Base-by-base conservation (phyloP, 2,329 filamentous ascomycete genomes). In the Hypomyces perniciosus region DNA sequence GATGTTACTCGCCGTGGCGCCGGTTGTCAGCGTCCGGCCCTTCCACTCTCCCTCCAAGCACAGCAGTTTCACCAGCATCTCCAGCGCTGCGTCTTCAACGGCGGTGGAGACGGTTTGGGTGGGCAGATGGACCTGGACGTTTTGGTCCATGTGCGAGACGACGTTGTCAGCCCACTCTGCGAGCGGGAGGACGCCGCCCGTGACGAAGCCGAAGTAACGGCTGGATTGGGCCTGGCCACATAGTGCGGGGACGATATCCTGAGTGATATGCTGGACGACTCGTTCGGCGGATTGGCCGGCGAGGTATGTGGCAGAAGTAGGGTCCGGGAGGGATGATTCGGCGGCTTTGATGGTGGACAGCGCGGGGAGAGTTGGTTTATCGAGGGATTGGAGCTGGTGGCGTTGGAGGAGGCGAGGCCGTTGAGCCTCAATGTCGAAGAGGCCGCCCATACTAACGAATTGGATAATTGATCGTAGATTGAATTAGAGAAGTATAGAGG, bases 151-250 rank as follows among this genome's bases (percentile, higher is more conserved):
- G 7, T 81, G 78, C 5, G 84, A 84, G 54, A 92, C 90, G n/a
- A 96, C 70, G 56, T 90, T 86, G 65, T 96, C 92, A 1, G 90
- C 91, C 48, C 88, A 80, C 58, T 86, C 78, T 31, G 90, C 90
- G 27, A 90, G 82, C 5, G 90, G 88, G 0, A 91, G 87, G 6
- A 78, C 75, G 10, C 89, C 87, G 41, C 92, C 92, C 0, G 85
- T 95, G 5, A 96, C 86, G 65, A 96, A 96, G 53, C 90, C 91
- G 66, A 89, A 95, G 74, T 95, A 95, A 49, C 83, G 81, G 8
- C 81, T 68, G 40, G 79, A 82, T 39, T 79, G 76, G 57, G 81
- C 84, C 61, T 82, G 79, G 12, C 75, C 78, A 59, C 85, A 90
- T 53, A 93, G 77, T 1, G 78, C 86, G 2, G 79, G 78, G 38